Percentiles rank a stretch among this genome's conserved stretches.
phyloP scores from a whole-genome alignment of 495 filamentous ascomycete species.

The Xylaria palmicola region DNA sequence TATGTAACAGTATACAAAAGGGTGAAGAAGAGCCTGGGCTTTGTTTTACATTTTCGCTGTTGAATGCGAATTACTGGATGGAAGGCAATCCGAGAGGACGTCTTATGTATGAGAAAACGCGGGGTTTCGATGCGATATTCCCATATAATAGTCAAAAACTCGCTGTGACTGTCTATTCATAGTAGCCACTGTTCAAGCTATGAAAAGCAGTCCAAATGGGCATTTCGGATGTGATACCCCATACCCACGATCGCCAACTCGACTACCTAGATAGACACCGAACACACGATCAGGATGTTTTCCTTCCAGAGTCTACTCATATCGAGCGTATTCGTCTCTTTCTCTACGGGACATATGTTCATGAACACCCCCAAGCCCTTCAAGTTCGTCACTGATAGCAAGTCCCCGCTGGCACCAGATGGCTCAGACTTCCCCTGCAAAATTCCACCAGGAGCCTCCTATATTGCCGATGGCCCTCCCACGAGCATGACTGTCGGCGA shows the following conservation, averaged over 20 bases:
- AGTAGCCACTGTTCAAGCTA: too few relatives aligned
- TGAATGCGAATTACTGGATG: not conserved
- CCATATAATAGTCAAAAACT: too few relatives aligned
- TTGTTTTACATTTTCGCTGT: not conserved
- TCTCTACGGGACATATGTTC: constrained; percentile 17
- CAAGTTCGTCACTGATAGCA: constrained; percentile 23
- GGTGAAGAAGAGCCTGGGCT: not conserved
- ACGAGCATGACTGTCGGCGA: constrained; percentile 53
- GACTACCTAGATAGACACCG: not conserved
- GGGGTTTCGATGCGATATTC: not conserved
- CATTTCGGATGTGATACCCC: not conserved
- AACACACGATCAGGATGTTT: constrained; percentile 11
- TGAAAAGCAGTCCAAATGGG: not conserved
- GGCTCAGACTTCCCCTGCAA: constrained; percentile 85
- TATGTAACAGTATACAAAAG: too few relatives aligned
- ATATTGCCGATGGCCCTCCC: constrained; percentile 34
- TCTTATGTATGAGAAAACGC: not conserved
- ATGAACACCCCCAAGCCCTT: constrained; percentile 25
- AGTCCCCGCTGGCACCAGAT: constrained; percentile 18
- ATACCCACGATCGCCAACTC: not conserved
- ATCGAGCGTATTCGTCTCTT: not conserved
- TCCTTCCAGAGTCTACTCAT: not conserved
- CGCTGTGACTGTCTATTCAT: too few relatives aligned
- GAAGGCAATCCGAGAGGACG: not conserved
- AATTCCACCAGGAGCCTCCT: constrained; percentile 34